These are phyloP conservation scores for Teratosphaeria pseudoeucalypti DNA, from an alignment of 2,329 filamentous ascomycete genomes.

Conservation along the genomic window DNA sequence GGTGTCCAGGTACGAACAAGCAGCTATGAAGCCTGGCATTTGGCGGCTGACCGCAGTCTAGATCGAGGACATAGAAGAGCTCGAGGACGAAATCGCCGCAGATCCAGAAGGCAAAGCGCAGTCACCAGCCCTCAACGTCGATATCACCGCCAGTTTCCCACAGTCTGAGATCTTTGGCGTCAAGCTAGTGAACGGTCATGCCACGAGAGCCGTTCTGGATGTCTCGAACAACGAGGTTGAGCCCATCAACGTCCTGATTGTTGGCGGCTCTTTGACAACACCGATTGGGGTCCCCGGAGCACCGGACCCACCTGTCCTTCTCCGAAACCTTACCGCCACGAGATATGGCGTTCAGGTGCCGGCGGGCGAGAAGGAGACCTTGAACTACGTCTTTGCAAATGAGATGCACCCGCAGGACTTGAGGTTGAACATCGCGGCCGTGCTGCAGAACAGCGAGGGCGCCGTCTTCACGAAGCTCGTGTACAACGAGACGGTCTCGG, in stretches of 20 bases:
- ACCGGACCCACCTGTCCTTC: slow-evolving; percentile 44
- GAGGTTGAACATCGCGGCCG: slow-evolving; percentile 62
- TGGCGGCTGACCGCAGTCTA: slow-evolving; percentile 8
- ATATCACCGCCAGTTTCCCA: slow-evolving; percentile 49
- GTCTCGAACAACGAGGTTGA: slow-evolving; percentile 73
- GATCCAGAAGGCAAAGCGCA: slow-evolving; percentile 29
- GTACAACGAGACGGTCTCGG: slow-evolving; percentile 70
- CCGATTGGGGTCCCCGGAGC: slow-evolving; percentile 41
- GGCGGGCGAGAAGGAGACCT: slow-evolving; percentile 61
- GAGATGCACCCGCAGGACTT: slow-evolving; percentile 92
- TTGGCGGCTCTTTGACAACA: slow-evolving; percentile 64
- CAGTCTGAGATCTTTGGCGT: slow-evolving; percentile 77
- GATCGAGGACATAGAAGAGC: slow-evolving; percentile 10
- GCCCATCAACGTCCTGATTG: slow-evolving; percentile 63
- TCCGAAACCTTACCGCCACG: slow-evolving; percentile 76
- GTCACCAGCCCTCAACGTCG: slow-evolving; percentile 48
- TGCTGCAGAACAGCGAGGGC: slow-evolving; percentile 58
- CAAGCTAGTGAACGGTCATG: slow-evolving; percentile 86
- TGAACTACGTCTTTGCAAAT: slow-evolving; percentile 76
- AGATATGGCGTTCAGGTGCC: slow-evolving; percentile 65
- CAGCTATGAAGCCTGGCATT: slow-evolving; percentile 14
- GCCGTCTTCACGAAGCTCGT: slow-evolving; percentile 65
- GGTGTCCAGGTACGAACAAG: slow-evolving; percentile 16
- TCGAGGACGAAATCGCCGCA: slow-evolving; percentile 2
- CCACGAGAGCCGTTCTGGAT: slow-evolving; percentile 72